phyloP scores from a whole-genome alignment of 148 eudicot species.

The Oxyria digyna region DNA sequence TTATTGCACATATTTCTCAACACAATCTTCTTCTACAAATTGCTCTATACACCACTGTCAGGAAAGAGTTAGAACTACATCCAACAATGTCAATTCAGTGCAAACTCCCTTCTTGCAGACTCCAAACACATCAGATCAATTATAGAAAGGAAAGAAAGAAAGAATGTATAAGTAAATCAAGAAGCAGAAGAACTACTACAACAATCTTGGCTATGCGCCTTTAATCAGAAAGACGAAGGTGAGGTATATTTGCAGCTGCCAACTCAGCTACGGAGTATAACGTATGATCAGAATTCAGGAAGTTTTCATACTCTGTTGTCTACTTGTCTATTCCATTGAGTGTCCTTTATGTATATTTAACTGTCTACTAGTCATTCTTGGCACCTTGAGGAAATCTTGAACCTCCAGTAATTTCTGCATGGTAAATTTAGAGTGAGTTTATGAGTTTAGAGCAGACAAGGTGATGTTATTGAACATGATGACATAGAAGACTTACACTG shows the following conservation, averaged over 20 bases:
- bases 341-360: conserved; percentile 86
- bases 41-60: not conserved
- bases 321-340: conserved; percentile 38
- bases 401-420: conserved; percentile 52
- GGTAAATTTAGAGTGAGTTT: not conserved
- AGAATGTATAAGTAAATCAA: not conserved
- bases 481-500: conserved; percentile 34
- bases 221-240: not conserved
- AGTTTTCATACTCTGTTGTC: conserved; percentile 61
- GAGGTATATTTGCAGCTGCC: not conserved
- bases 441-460: not conserved
- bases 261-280: conserved; percentile 21
- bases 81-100: not conserved
- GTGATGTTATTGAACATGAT: no score
- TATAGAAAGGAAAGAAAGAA: conserved; percentile 2
- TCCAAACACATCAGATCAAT: not conserved
- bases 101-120: not conserved
- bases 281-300: conserved; percentile 41
- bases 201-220: not conserved
- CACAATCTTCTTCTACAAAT: not conserved
- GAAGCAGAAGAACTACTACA: not conserved
- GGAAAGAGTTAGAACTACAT: not conserved
- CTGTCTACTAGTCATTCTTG: conserved; percentile 51
- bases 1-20: not conserved
- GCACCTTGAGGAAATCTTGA: conserved; percentile 66